Conservation (phyloP, 1,284 basidiomycete genomes). For the Schizophyllum commune region DNA sequence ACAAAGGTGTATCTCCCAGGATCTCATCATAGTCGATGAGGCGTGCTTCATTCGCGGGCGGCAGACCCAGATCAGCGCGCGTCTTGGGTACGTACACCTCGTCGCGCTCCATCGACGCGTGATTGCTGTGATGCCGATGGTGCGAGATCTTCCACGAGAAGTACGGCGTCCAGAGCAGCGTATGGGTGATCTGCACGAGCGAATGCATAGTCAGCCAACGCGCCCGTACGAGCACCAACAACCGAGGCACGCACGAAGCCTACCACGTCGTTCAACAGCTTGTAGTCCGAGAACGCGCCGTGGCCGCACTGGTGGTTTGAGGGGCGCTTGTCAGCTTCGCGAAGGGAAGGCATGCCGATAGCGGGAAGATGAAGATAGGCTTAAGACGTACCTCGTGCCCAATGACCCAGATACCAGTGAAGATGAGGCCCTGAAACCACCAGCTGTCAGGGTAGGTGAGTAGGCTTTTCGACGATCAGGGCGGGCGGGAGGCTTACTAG, state of each 20-base stretch:
- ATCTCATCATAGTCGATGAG: conserved; percentile 46
- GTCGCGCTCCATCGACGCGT: conserved; percentile 51
- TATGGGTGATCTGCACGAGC: conserved; percentile 29
- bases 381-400: conserved; percentile 40
- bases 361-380: conserved; percentile 4
- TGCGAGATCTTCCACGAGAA: conserved; percentile 50
- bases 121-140: conserved; percentile 44
- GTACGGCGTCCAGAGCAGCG: conserved; percentile 45
- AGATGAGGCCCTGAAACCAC: conserved; percentile 56
- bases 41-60: conserved; percentile 23
- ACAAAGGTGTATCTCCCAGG: conserved; percentile 53
- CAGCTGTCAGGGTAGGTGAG: conserved; percentile 27
- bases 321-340: conserved; percentile 21
- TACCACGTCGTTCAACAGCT: conserved; percentile 25
- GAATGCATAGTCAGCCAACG: too few species aligned
- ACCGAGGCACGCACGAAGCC: conserved; percentile 24
- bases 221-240: not conserved
- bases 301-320: conserved; percentile 23
- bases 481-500: conserved; percentile 32
- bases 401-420: conserved; percentile 58
- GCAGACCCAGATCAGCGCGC: conserved; percentile 41
- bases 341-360: conserved; percentile 13
- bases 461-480: not conserved
- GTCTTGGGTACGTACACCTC: conserved; percentile 57
- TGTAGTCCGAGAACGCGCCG: conserved; percentile 23